Base-by-base conservation (phyloP, 352 stramenopile species). In the Phytophthora pisi region DNA sequence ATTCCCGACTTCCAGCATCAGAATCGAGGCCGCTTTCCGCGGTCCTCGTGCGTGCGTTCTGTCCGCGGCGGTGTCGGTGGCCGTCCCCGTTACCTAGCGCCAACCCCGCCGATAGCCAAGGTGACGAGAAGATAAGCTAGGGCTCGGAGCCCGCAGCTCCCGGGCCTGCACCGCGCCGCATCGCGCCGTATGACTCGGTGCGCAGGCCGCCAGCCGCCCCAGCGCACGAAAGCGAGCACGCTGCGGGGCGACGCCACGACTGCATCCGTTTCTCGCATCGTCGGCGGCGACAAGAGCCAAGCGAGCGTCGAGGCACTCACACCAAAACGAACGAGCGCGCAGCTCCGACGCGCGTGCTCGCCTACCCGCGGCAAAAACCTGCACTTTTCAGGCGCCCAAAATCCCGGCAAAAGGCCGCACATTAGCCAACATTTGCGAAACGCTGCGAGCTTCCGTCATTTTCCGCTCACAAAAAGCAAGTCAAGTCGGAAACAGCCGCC, bases 391-490 rank as follows among this genome's bases (percentile, higher is more conserved):
- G 3, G 58, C 50, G 56, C 10, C 18, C 43, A 46, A 64, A 64
- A 50, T 58, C 54, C 23, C 28, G 16, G 43, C 45, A 57, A 57
- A 20, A 56, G 26, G 15, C 28, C 42, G 43, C 51, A 61, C 20
- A 62, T 67, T 51, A 15, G 45, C 31, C 64, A 66, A 71, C 23
- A 28, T 46, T 71, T 51, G 57, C 13, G 50, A 62, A 71, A 66
- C 43, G 50, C 51, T 61, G 40, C 61, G 30, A 31, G 40, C 51
- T 61, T 36, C 11, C 45, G 64, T 50, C 15, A 66, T 51, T 62
- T 66, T 71, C 49, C 5, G n/a, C 13, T 57, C 51, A 61, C 63
- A 61, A 66, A 66, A n/a, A n/a, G 23, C 56, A 51, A 61, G 63
- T 62, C 42, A 66, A 46, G 3, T 30, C 16, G 23, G 38, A 20